Conservation (phyloP, 345 rosid species). For the Pugionium cornutum region DNA sequence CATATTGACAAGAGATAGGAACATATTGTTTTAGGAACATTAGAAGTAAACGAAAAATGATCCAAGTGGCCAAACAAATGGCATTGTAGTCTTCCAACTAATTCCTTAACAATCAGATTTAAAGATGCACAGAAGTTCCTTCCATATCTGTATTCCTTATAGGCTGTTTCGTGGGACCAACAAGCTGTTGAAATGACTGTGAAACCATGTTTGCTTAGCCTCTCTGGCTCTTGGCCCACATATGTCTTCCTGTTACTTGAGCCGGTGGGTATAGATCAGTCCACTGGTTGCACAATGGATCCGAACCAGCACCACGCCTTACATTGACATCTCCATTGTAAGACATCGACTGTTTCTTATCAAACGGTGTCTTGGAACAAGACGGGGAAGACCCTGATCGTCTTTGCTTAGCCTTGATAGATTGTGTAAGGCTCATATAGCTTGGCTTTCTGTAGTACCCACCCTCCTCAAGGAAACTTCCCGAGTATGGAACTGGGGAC, state of each 20-base stretch:
- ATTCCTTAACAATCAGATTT: constrained; percentile 1
- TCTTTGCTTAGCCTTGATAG: constrained; percentile 75
- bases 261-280: constrained; percentile 61
- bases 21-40: constrained; percentile 17
- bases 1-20: constrained; percentile 11
- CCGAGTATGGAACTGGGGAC: constrained; percentile 49
- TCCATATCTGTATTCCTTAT: constrained; percentile 19
- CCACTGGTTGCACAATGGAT: constrained; percentile 42
- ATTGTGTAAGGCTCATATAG: constrained; percentile 76
- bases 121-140: constrained; percentile 26
- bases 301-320: constrained; percentile 54
- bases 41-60: constrained; percentile 9
- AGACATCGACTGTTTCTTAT: constrained; percentile 49
- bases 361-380: constrained; percentile 39
- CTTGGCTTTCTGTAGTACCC: constrained; percentile 57
- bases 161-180: constrained; percentile 31
- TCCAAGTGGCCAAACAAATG: constrained; percentile 14
- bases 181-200: constrained; percentile 38
- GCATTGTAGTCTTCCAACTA: constrained; percentile 10
- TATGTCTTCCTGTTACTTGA: constrained; percentile 43
- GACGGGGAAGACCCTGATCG: constrained; percentile 41
- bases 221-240: constrained; percentile 44
- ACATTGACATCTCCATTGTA: constrained; percentile 52
- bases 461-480: constrained; percentile 50
- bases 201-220: constrained; percentile 22